These are phyloP conservation scores for Lodderomyces orthopsilosis DNA, from an alignment of 1,139 yeast genomes.

Conservation along the genomic window DNA sequence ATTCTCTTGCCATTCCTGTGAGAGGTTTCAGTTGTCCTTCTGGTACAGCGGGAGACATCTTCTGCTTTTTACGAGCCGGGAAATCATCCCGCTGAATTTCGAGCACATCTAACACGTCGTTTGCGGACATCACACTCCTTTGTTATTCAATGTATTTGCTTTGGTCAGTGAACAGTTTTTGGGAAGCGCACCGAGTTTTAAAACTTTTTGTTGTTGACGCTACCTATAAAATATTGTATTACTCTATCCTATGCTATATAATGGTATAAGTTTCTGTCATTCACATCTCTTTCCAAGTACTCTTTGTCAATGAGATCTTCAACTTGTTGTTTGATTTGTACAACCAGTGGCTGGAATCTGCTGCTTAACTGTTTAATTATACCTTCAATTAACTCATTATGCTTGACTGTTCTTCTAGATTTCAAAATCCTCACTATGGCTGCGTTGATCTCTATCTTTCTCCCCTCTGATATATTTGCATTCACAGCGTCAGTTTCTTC, in stretches of 20 bases:
- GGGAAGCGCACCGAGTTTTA: not conserved
- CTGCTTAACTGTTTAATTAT: slow-evolving; percentile 59
- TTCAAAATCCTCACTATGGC: slow-evolving; percentile 90
- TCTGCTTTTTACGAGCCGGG: slow-evolving; percentile 43
- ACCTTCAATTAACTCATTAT: slow-evolving; percentile 65
- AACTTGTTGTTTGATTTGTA: slow-evolving; percentile 71
- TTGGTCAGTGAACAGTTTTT: not conserved
- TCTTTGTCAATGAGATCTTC: slow-evolving; percentile 82
- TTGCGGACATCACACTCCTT: slow-evolving; percentile 38
- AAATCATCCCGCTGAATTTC: slow-evolving; percentile 53
- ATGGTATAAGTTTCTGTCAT: slow-evolving; percentile 60
- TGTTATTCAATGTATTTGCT: not conserved
- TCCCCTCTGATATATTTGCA: slow-evolving; percentile 36
- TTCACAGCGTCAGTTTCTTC: slow-evolving; percentile 39
- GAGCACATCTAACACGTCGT: slow-evolving; percentile 76
- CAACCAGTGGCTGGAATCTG: slow-evolving; percentile 69
- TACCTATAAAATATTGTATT: not conserved
- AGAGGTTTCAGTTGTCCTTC: slow-evolving; percentile 29
- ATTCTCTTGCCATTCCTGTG: slow-evolving; percentile 87
- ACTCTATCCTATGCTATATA: slow-evolving; percentile 58
- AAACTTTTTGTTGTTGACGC: too few relatives aligned
- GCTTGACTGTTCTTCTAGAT: slow-evolving; percentile 58
- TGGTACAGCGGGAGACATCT: slow-evolving; percentile 31
- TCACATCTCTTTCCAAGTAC: slow-evolving; percentile 70
- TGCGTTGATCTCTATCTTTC: slow-evolving; percentile 72